Evolutionary conservation across 306 rosid genomes (phyloP).

Genomic region (Sophora flavescens): DNA sequence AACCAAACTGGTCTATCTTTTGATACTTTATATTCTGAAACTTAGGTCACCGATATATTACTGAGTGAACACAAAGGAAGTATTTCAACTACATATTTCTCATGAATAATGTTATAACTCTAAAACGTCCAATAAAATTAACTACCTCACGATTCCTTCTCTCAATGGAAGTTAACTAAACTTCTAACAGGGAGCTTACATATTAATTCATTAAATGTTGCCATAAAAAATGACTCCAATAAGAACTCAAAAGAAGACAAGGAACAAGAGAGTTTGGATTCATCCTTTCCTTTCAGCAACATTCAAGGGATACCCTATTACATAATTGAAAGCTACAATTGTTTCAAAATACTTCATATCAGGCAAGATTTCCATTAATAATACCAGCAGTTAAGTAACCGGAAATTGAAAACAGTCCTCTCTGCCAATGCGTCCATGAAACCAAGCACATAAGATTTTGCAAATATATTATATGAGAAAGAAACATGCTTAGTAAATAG

Average conservation of each 20-base stretch:
- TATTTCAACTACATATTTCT: not conserved
- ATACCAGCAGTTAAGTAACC: not conserved
- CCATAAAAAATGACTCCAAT: not conserved
- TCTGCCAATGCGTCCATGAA: slow-evolving; percentile 19
- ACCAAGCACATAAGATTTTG: not conserved
- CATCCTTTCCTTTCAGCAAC: not conserved
- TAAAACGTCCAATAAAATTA: not conserved
- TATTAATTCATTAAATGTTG: not conserved
- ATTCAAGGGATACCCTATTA: not conserved
- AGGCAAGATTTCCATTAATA: slow-evolving; percentile 1
- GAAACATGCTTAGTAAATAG: not conserved
- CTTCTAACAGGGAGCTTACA: not conserved
- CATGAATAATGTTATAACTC: not conserved
- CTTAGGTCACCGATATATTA: not conserved
- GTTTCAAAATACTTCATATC: not conserved
- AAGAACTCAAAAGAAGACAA: not conserved
- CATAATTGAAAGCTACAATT: not conserved
- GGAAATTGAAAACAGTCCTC: not conserved
- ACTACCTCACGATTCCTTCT: not conserved
- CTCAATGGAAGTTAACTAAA: not conserved
- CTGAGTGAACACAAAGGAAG: not conserved
- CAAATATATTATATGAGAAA: not conserved
- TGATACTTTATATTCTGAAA: not conserved
- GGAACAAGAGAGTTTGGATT: not conserved
- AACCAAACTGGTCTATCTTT: not conserved